Percentiles rank a stretch among this genome's conserved stretches.
Evolutionary conservation across 129 eudicot species (phyloP).

Genomic region (Flaveria robusta): DNA sequence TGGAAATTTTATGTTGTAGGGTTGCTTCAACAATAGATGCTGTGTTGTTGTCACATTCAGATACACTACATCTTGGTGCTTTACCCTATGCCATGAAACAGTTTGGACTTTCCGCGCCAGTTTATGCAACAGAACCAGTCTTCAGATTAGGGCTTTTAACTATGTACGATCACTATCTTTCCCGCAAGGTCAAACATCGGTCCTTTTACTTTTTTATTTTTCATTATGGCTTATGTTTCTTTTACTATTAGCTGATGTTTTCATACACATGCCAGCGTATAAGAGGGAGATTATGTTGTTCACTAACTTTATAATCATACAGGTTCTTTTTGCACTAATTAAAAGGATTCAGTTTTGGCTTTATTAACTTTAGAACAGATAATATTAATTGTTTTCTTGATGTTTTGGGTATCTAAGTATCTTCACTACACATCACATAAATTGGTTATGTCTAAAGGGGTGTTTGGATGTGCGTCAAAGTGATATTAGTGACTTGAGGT

Average conservation of each 20-base stretch:
- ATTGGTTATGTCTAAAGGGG: neutral
- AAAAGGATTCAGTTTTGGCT: neutral
- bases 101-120: conserved; percentile 71
- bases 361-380: neutral
- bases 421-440: neutral
- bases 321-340: neutral
- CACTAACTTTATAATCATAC: neutral
- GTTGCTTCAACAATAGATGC: conserved; percentile 87
- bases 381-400: neutral
- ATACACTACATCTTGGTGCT: conserved; percentile 88
- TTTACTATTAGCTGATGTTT: neutral
- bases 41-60: conserved; percentile 83
- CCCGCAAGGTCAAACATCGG: conserved; percentile 68
- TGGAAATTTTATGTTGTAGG: conserved; percentile 45
- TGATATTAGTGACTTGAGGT: neutral
- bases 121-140: conserved; percentile 86
- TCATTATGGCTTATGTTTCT: neutral
- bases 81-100: conserved; percentile 89
- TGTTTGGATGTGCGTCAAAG: neutral
- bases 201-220: conserved; percentile 14
- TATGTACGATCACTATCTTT: conserved; percentile 88
- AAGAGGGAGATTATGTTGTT: neutral
- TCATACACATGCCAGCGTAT: neutral
- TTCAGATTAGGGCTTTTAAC: conserved; percentile 80
- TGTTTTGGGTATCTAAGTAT: neutral